Base-by-base conservation (phyloP, 768 basidiomycete genomes). In the Zangia roseola region DNA sequence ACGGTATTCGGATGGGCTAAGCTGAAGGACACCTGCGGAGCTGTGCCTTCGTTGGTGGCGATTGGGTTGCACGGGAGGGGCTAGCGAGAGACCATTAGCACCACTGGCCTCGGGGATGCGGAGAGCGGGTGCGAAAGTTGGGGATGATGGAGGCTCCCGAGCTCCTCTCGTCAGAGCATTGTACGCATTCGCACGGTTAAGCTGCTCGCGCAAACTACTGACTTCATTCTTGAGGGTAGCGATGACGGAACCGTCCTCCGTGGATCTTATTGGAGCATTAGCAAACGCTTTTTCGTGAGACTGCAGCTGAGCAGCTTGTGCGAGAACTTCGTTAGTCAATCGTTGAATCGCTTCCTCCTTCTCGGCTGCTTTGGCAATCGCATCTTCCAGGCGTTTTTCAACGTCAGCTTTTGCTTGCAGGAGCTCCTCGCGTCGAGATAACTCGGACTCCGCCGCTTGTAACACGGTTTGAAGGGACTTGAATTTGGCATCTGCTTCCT, bases 171-270 rank as follows among this genome's bases (percentile, higher is more conserved):
- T 94, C 43, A 97, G 78, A 14, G 82, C 79, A 58, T 93, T 91
- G 58, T 97, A 80, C 9, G 97, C 92, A 62, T 94, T 93, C n/a
- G 92, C 84, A 26, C 95, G 84, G 59, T 94, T 94, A 55, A 98
- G 83, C 64, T 98, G 95, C 64, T 99, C 97, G 50, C 93, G 91
- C 25, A 98, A 79, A 59, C 74, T 86, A 69, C 87, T 85, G 57
- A 99, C 86, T 74, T 99, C 97, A 57, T 83, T 89, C 69, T 95
- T 94, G 59, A 99, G 81, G 0, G 86, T 86, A 55, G 84, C 74
- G 53, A 98, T 92, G 35, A 95, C 87, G 14, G 89, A 86, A 55
- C 75, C 84, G 62, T 97, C 93, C 57, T 97, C 94, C 5, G 81
- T 79, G 40, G 80, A 85, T 54, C 85, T 81, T 39, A 73, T 69